Base-by-base conservation (phyloP, 192 early-diverging fungal genomes). In the Coemansia sp. region DNA sequence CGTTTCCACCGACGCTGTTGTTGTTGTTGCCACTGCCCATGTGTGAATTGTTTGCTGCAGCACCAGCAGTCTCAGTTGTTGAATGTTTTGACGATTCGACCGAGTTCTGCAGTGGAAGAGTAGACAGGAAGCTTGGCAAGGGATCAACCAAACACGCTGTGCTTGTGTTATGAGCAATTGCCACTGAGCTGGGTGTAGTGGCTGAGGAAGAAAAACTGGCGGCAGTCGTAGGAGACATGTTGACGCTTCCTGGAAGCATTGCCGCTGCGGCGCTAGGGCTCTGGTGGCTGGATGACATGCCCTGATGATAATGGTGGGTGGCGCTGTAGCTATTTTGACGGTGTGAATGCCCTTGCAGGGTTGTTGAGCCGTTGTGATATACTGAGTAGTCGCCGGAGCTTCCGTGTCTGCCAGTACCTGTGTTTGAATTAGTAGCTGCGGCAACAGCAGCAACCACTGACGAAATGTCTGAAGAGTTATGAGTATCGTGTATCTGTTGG, bases 391-490 rank as follows among this genome's bases (percentile, higher is more conserved):
- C 55, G 25, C 42, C 4, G 21, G 55, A 17, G 23, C 46, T 24
- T 48, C 18, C 21, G 46, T 3, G 34, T 37, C 55, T 45, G 40
- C 51, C 17, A 34, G 12, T 22, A 21, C 24, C 33, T 0, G 30
- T 18, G 17, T 53, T 21, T 11, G 73, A 44, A 2, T 51, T 39
- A 9, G 64, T 34, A 19, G 65, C 69, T 30, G 63, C 73, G 8
- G 73, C 73, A 27, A 69, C 72, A 22, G 74, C 72, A 15, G 72
- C 72, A 30, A 63, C 72, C 19, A 67, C 62, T 9, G 66, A 63
- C 37, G 72, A 65, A 54, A 74, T 64, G 45, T 67, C 65, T 18
- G 61, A 33, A 14, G 52, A 45, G 45, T 9, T 58, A 11, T 41
- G 24, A 49, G 44, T 43, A 18, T 14, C 34, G 15, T 54, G 61